Conservation (phyloP, 805 yeast species). For the Yarrowia yakushimensis region DNA sequence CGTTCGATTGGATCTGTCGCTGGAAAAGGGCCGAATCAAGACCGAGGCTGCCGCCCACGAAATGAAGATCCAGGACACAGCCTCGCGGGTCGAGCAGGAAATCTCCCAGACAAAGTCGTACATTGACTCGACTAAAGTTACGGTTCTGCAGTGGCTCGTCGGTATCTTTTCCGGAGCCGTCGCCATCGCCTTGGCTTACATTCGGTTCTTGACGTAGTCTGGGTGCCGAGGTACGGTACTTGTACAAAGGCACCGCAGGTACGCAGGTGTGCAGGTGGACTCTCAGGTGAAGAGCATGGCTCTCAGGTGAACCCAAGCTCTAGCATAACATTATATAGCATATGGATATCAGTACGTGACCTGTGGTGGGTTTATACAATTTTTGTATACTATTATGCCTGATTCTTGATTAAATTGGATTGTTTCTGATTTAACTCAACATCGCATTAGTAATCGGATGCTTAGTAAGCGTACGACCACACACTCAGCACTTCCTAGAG, state of each 20-base stretch:
- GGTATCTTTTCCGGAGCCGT: constrained; percentile 98
- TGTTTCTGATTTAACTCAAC: no score
- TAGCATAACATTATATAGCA: constrained; percentile 1
- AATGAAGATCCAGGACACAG: constrained; percentile 89
- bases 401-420: no score
- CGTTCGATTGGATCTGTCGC: constrained; percentile 81
- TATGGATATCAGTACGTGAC: neutral
- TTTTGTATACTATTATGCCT: no score
- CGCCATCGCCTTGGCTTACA: constrained; percentile 88
- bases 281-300: no score
- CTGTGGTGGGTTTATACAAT: no score
- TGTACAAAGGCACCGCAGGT: no score
- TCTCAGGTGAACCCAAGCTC: no score
- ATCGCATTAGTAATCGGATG: no score
- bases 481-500: no score
- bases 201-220: constrained; percentile 63
- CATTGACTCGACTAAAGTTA: constrained; percentile 91
- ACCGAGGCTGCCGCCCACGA: constrained; percentile 93
- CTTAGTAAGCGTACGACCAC: no score
- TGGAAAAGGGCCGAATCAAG: constrained; percentile 92
- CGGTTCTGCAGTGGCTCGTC: constrained; percentile 96
- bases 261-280: no score
- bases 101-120: constrained; percentile 92
- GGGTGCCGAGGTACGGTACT: neutral
- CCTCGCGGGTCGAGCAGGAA: constrained; percentile 92